A percentile compares a stretch with the other conserved stretches of the same genome.
Evolutionary conservation across 306 rosid species (phyloP).

Genomic region (Biancaea sappan): DNA sequence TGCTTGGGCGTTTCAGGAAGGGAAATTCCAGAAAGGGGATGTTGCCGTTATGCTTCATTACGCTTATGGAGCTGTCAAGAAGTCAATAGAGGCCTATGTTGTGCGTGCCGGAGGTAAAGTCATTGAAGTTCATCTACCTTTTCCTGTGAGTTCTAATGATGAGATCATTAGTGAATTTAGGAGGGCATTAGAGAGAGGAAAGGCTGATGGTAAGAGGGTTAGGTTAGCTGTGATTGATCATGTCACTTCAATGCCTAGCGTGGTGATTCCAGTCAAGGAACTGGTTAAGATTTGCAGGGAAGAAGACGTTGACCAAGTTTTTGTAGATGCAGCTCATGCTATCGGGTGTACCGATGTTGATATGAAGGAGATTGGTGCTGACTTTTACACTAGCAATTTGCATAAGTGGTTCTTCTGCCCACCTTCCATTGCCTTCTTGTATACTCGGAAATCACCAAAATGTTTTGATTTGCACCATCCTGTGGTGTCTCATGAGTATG

Average conservation of each 20-base stretch:
- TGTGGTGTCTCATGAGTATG: constrained; percentile 73
- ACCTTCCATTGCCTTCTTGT: constrained; percentile 67
- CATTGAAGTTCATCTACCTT: constrained; percentile 68
- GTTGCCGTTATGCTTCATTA: constrained; percentile 78
- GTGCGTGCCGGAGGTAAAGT: constrained; percentile 74
- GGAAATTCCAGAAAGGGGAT: constrained; percentile 60
- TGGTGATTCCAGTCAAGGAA: constrained; percentile 69
- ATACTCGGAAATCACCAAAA: constrained; percentile 50
- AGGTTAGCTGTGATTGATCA: constrained; percentile 85
- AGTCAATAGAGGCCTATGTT: constrained; percentile 78
- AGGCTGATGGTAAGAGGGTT: constrained; percentile 58
- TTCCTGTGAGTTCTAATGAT: constrained; percentile 60
- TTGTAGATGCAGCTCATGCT: constrained; percentile 83
- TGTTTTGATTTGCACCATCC: constrained; percentile 60
- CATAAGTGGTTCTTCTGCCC: constrained; percentile 87
- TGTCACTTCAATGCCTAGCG: constrained; percentile 84
- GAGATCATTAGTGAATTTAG: constrained; percentile 65
- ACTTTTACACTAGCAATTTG: constrained; percentile 65
- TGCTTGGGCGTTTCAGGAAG: constrained; percentile 68
- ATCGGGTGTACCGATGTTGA: constrained; percentile 77
- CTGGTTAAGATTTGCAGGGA: constrained; percentile 75
- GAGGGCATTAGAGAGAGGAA: constrained; percentile 63
- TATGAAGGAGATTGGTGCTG: constrained; percentile 78
- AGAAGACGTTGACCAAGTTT: constrained; percentile 77
- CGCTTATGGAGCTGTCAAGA: constrained; percentile 78